Conservation (phyloP, 257 asterid genomes). For the Catharanthus roseus region DNA sequence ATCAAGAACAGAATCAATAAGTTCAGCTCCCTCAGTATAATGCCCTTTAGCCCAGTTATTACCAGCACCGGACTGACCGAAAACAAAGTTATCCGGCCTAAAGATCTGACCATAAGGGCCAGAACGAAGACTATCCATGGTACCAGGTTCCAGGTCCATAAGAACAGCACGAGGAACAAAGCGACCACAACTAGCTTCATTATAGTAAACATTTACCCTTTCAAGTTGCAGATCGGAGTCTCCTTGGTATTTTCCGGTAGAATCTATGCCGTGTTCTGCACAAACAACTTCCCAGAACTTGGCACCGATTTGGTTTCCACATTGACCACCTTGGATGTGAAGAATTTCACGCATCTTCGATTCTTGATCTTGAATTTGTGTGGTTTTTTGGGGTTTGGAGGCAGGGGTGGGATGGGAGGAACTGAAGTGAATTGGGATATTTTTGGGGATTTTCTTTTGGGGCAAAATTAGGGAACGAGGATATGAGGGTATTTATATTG, state of each 20-base stretch:
- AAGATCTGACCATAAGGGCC: conserved; percentile 62
- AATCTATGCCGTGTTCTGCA: conserved; percentile 54
- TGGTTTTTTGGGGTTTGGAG: no score
- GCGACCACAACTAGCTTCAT: conserved; percentile 59
- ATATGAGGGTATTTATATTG: neutral
- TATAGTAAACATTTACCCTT: conserved; percentile 59
- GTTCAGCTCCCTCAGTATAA: conserved; percentile 64
- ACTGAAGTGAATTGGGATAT: no score
- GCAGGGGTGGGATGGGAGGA: no score
- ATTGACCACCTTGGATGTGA: conserved; percentile 68
- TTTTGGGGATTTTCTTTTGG: neutral
- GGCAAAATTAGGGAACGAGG: neutral
- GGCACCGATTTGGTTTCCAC: conserved; percentile 70
- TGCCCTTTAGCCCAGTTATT: conserved; percentile 69
- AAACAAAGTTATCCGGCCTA: conserved; percentile 52
- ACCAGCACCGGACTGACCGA: conserved; percentile 65
- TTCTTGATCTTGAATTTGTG: neutral
- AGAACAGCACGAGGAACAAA: conserved; percentile 71
- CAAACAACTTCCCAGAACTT: conserved; percentile 58
- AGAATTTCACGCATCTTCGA: conserved; percentile 55
- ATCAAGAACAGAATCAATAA: conserved; percentile 64
- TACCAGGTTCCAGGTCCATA: conserved; percentile 69
- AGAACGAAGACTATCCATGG: conserved; percentile 65
- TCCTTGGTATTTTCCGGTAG: conserved; percentile 58
- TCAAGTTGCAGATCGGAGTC: conserved; percentile 51